phyloP scores from a whole-genome alignment of 1,284 basidiomycete species.

The Trichosporon sp. region DNA sequence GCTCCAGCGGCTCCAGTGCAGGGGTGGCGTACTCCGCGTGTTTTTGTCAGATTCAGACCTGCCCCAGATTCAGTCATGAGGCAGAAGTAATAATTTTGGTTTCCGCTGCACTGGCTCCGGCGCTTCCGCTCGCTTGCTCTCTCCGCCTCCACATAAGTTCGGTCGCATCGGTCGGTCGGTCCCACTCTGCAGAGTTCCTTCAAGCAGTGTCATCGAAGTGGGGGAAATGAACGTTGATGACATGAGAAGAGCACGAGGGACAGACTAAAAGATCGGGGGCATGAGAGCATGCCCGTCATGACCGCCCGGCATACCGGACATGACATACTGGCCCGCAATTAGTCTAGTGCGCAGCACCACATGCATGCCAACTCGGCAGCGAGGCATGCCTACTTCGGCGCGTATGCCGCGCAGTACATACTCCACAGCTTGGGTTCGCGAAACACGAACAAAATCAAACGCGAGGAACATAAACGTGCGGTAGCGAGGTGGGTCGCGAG shows the following conservation, averaged over 20 bases:
- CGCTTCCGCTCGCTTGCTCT: background rate
- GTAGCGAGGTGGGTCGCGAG: background rate
- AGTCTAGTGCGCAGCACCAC: background rate
- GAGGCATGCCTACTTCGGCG: background rate
- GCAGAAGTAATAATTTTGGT: background rate
- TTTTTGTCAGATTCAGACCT: background rate
- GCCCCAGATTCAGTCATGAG: background rate
- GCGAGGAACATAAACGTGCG: background rate
- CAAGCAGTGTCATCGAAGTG: background rate
- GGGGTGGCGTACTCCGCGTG: background rate
- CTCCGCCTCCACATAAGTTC: background rate
- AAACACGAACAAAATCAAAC: background rate
- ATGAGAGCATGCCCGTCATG: background rate
- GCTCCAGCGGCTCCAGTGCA: too few relatives aligned
- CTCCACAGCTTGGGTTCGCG: background rate
- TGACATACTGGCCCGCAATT: background rate
- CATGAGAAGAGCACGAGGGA: background rate
- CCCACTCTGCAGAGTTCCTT: background rate
- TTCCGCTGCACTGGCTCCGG: constrained; percentile 4
- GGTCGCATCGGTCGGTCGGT: background rate
- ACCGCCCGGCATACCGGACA: background rate
- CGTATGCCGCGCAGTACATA: background rate
- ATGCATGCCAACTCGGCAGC: background rate
- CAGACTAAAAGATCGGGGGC: background rate
- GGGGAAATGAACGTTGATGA: background rate